Conservation (phyloP, 1,284 basidiomycete species). For the Taiwanofungus camphoratus region DNA sequence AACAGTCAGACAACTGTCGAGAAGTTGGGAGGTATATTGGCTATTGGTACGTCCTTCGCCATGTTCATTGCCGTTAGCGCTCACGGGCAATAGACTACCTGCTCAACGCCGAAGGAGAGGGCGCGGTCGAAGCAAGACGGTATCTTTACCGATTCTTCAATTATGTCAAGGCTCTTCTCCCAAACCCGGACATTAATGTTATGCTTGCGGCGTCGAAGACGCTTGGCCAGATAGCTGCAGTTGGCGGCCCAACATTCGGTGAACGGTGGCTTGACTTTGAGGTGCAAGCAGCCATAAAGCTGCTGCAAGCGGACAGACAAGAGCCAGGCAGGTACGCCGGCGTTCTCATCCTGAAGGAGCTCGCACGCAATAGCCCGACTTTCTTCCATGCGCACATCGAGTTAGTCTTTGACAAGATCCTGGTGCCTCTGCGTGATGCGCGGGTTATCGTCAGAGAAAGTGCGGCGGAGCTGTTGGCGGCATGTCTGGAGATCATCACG, state of each 20-base stretch:
- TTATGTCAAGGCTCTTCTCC: constrained; percentile 83
- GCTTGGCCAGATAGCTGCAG: constrained; percentile 75
- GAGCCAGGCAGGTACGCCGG: constrained; percentile 79
- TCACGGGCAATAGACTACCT: constrained; percentile 51
- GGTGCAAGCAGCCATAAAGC: constrained; percentile 74
- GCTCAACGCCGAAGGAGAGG: constrained; percentile 66
- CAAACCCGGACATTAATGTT: constrained; percentile 79
- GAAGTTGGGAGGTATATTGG: constrained; percentile 77
- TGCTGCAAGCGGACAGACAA: constrained; percentile 71
- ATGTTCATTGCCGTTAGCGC: constrained; percentile 9
- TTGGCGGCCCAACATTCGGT: constrained; percentile 77
- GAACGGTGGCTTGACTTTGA: constrained; percentile 86
- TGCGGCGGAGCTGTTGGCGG: constrained; percentile 85
- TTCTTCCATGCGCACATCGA: constrained; percentile 86
- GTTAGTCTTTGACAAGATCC: constrained; percentile 87
- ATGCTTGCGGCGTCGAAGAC: constrained; percentile 88
- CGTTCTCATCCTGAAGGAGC: constrained; percentile 85
- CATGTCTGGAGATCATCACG: constrained; percentile 83
- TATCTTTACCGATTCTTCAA: constrained; percentile 87
- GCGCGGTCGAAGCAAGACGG: constrained; percentile 68
- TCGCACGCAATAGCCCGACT: constrained; percentile 80
- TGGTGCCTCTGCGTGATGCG: constrained; percentile 81
- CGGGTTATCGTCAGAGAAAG: constrained; percentile 85
- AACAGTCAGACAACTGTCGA: constrained; percentile 69
- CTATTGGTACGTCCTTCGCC: constrained; percentile 57